Evolutionary conservation across 371 early-diverging fungal genomes (phyloP).

Genomic region (Antonospora locustae): DNA sequence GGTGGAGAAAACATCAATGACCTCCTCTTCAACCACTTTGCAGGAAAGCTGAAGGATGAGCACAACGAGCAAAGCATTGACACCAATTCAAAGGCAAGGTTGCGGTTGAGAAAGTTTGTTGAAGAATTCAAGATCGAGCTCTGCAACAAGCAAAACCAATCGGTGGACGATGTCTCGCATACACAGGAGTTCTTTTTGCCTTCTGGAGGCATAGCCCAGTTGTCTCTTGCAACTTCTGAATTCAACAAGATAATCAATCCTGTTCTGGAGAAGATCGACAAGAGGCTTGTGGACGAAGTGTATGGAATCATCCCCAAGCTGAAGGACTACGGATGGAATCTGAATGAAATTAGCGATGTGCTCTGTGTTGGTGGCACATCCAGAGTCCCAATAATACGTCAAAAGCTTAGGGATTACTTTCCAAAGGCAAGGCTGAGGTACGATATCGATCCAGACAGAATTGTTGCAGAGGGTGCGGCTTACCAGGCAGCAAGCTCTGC

Average conservation of each 20-base stretch:
- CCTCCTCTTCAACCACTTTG: constrained; percentile 71
- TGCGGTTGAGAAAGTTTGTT: constrained; percentile 33
- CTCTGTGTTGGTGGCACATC: constrained; percentile 54
- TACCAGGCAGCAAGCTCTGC: constrained; percentile 42
- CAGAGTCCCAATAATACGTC: constrained; percentile 52
- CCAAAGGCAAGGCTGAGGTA: constrained; percentile 33
- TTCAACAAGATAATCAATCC: constrained; percentile 34
- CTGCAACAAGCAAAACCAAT: constrained; percentile 44
- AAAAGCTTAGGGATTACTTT: constrained; percentile 45
- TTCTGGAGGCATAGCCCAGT: neutral
- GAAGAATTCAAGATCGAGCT: constrained; percentile 47
- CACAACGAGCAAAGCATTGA: constrained; percentile 1
- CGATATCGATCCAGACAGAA: constrained; percentile 50
- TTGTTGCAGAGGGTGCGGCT: constrained; percentile 53
- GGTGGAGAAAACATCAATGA: constrained; percentile 95
- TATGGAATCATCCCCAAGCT: constrained; percentile 36
- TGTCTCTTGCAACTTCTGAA: constrained; percentile 9
- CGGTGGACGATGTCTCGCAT: constrained; percentile 25
- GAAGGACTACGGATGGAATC: constrained; percentile 5
- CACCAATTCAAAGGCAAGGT: constrained; percentile 23
- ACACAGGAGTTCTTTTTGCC: constrained; percentile 8
- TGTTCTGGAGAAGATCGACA: constrained; percentile 32
- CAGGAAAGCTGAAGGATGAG: constrained; percentile 62
- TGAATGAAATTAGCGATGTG: constrained; percentile 38
- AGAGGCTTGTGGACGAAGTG: constrained; percentile 28